A percentile compares a stretch with the other conserved stretches of the same genome.
These are phyloP conservation scores for Carex myosuroides DNA, from an alignment of 176 grass and related monocot species.

Conservation along the genomic window DNA sequence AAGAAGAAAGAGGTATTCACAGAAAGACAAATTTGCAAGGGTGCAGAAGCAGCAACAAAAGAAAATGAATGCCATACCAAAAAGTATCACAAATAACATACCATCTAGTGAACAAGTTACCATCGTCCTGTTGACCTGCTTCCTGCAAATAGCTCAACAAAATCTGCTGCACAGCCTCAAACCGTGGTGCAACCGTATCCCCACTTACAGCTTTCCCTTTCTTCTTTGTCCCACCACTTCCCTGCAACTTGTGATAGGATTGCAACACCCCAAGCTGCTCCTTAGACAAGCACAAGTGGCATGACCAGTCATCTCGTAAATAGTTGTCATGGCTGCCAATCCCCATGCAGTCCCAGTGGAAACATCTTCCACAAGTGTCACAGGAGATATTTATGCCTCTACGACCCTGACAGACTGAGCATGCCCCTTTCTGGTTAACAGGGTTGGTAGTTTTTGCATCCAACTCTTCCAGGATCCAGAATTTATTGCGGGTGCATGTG, in stretches of 20 bases:
- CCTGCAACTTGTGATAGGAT: conserved; percentile 62
- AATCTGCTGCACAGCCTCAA: conserved; percentile 80
- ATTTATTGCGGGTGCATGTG: conserved; percentile 50
- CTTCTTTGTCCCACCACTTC: conserved; percentile 29
- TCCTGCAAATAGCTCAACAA: conserved; percentile 86
- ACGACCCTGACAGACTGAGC: conserved; percentile 67
- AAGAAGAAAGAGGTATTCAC: conserved; percentile 1
- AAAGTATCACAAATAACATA: conserved; percentile 31
- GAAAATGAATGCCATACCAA: not conserved
- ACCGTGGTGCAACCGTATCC: conserved; percentile 35
- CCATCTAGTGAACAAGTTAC: conserved; percentile 87
- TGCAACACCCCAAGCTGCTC: conserved; percentile 69
- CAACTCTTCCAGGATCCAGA: conserved; percentile 88
- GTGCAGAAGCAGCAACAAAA: conserved; percentile 9
- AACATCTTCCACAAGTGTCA: conserved; percentile 65
- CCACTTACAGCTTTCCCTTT: conserved; percentile 40
- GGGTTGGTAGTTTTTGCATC: conserved; percentile 29
- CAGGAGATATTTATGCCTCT: conserved; percentile 75
- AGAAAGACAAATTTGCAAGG: not conserved
- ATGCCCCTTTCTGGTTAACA: conserved; percentile 55
- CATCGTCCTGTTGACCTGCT: conserved; percentile 73
- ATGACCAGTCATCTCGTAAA: conserved; percentile 51
- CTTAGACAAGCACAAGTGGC: conserved; percentile 78
- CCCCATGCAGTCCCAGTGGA: conserved; percentile 92
- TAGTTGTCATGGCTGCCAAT: conserved; percentile 53